phyloP scores from a whole-genome alignment of 2,329 filamentous ascomycete genomes.

The Trichoderma endophyticum region DNA sequence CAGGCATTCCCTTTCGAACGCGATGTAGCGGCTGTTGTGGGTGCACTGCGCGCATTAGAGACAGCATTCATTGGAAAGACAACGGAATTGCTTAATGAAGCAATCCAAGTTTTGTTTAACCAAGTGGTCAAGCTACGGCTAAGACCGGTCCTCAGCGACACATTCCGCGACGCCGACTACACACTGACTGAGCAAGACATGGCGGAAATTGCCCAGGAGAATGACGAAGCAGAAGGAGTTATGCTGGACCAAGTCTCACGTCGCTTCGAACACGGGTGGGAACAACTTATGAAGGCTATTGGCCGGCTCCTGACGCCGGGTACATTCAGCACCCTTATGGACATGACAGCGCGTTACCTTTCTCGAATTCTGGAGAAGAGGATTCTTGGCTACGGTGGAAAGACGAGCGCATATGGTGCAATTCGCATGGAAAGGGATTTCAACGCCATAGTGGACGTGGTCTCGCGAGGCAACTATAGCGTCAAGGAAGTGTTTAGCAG shows the following conservation, averaged over 20 bases:
- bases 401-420: slow-evolving; percentile 77
- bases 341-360: slow-evolving; percentile 70
- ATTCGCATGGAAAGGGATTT: slow-evolving; percentile 83
- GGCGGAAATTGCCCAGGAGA: slow-evolving; percentile 51
- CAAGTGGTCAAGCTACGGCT: slow-evolving; percentile 83
- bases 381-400: slow-evolving; percentile 74
- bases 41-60: slow-evolving; percentile 66
- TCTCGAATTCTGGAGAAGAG: slow-evolving; percentile 81
- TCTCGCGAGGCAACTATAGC: slow-evolving; percentile 69
- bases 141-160: slow-evolving; percentile 78
- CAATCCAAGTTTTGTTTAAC: slow-evolving; percentile 79
- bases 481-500: slow-evolving; percentile 74
- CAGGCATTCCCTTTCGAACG: slow-evolving; percentile 77
- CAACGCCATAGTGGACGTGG: slow-evolving; percentile 65
- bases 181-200: slow-evolving; percentile 62
- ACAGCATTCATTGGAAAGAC: slow-evolving; percentile 73
- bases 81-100: slow-evolving; percentile 77
- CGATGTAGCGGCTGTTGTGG: slow-evolving; percentile 67
- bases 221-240: slow-evolving; percentile 52
- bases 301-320: slow-evolving; percentile 76
- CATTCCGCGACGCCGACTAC: slow-evolving; percentile 92
- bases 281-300: slow-evolving; percentile 78
- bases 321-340: slow-evolving; percentile 73
- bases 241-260: slow-evolving; percentile 67
- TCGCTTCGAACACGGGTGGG: slow-evolving; percentile 83